A percentile compares a stretch with the other conserved stretches of the same genome.
Evolutionary conservation across 805 yeast genomes (phyloP).

Genomic region (Lachancea quebecensis): DNA sequence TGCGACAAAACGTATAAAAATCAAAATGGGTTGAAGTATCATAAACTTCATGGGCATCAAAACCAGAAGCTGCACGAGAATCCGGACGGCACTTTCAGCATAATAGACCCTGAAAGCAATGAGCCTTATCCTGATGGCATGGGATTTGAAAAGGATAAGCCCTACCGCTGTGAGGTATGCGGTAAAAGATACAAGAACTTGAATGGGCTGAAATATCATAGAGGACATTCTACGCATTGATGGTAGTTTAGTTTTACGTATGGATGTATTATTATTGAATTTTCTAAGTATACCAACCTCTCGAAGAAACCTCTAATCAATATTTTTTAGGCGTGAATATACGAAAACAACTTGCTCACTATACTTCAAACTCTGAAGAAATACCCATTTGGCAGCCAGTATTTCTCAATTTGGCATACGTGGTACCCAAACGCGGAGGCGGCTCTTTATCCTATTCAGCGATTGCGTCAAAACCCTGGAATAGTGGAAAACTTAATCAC

Average conservation of each 20-base stretch:
- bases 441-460: too few relatives aligned
- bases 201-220: slow-evolving; percentile 92
- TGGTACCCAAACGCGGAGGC: too few relatives aligned
- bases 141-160: slow-evolving; percentile 95
- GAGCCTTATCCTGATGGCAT: slow-evolving; percentile 89
- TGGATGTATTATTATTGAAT: slow-evolving; percentile 6
- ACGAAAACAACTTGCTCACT: too few relatives aligned
- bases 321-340: too few relatives aligned
- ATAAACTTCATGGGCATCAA: slow-evolving; percentile 93
- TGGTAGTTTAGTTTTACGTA: neutral
- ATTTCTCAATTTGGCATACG: too few relatives aligned
- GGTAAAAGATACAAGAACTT: slow-evolving; percentile 94
- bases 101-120: slow-evolving; percentile 85
- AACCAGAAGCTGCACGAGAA: slow-evolving; percentile 86
- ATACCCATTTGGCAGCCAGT: too few relatives aligned
- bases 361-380: too few relatives aligned
- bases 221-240: slow-evolving; percentile 96
- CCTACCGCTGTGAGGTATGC: slow-evolving; percentile 96
- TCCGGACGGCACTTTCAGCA: slow-evolving; percentile 87
- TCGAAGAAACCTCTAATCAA: neutral
- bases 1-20: slow-evolving; percentile 97
- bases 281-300: neutral
- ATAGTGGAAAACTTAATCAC: too few relatives aligned
- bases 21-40: slow-evolving; percentile 95
- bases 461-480: too few relatives aligned